A percentile compares a stretch with the other conserved stretches of the same genome.
These are phyloP conservation scores for Spiromastix sp. DNA, from an alignment of 2,329 filamentous ascomycete genomes.

Conservation along the genomic window DNA sequence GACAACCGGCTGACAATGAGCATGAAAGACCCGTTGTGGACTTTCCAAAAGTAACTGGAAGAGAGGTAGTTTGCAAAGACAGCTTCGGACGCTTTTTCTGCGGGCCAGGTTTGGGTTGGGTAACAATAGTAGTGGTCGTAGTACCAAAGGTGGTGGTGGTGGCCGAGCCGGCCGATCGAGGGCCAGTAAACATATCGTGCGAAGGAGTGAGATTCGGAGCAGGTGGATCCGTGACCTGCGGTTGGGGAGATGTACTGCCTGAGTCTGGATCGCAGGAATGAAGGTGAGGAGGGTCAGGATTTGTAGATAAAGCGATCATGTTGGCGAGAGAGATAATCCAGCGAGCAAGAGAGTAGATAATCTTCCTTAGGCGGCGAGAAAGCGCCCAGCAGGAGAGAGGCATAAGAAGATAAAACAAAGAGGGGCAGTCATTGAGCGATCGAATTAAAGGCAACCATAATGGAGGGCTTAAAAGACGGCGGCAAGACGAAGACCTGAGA, in stretches of 20 bases:
- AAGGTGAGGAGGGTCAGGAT: conserved; percentile 4
- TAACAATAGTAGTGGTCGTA: conserved; percentile 8
- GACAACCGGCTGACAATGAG: conserved; percentile 36
- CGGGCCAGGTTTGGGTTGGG: not conserved
- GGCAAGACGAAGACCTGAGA: too few species aligned
- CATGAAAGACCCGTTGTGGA: conserved; percentile 43
- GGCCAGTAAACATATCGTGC: too few species aligned
- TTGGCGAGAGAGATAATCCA: conserved; percentile 3
- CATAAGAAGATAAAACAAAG: conserved; percentile 1
- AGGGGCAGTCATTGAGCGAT: too few species aligned
- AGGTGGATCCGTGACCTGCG: not conserved
- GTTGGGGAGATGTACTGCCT: not conserved
- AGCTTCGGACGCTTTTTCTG: conserved; percentile 43
- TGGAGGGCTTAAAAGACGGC: too few species aligned
- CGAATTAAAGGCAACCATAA: too few species aligned
- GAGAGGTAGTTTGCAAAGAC: conserved; percentile 47
- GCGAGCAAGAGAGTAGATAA: conserved; percentile 1
- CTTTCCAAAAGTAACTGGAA: conserved; percentile 43
- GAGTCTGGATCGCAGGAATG: conserved; percentile 1
- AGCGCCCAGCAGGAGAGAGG: not conserved
- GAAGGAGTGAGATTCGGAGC: too few species aligned
- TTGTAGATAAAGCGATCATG: conserved; percentile 4
- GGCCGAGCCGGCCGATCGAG: conserved; percentile 1
- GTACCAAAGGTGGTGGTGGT: conserved; percentile 4
- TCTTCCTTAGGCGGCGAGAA: conserved; percentile 1